Conservation (phyloP, 2,329 filamentous ascomycete species). For the Verticillium tricorpus region DNA sequence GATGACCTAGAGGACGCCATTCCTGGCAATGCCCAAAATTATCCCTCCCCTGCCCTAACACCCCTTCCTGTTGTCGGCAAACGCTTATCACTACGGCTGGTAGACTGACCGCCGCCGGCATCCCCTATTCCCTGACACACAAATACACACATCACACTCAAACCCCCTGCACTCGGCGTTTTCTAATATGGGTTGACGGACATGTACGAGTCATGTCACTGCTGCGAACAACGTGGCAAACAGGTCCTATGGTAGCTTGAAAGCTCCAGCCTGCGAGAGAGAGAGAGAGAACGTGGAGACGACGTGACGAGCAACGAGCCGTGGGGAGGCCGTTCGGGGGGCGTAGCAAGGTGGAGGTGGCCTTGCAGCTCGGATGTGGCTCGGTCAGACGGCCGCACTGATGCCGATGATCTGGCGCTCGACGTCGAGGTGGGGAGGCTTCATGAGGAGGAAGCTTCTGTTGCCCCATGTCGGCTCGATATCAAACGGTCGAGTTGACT, state of each 20-base stretch:
- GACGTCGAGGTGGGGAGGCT: background rate
- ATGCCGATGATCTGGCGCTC: background rate
- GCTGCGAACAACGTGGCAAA: constrained; percentile 18
- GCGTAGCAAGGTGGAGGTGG: background rate
- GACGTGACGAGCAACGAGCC: background rate
- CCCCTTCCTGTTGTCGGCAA: constrained; percentile 5
- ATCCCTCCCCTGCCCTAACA: constrained; percentile 3
- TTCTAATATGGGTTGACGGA: constrained; percentile 33
- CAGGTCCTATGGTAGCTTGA: constrained; percentile 59
- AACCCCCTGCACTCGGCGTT: constrained; percentile 16
- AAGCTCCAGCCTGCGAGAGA: constrained; percentile 52
- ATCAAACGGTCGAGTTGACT: background rate
- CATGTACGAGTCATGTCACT: constrained; percentile 18
- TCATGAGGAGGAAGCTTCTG: background rate
- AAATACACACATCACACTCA: constrained; percentile 6
- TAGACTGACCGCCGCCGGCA: constrained; percentile 9
- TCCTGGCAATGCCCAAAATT: constrained; percentile 5
- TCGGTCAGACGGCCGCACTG: background rate
- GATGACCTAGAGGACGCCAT: background rate
- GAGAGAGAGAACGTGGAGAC: constrained; percentile 8
- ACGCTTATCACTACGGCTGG: constrained; percentile 3
- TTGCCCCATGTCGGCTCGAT: background rate
- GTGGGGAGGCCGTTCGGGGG: background rate
- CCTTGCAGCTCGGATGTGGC: background rate
- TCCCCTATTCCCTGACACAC: constrained; percentile 13